Evolutionary conservation across 2,329 filamentous ascomycete species (phyloP).

Genomic region (Fusarium sp.): DNA sequence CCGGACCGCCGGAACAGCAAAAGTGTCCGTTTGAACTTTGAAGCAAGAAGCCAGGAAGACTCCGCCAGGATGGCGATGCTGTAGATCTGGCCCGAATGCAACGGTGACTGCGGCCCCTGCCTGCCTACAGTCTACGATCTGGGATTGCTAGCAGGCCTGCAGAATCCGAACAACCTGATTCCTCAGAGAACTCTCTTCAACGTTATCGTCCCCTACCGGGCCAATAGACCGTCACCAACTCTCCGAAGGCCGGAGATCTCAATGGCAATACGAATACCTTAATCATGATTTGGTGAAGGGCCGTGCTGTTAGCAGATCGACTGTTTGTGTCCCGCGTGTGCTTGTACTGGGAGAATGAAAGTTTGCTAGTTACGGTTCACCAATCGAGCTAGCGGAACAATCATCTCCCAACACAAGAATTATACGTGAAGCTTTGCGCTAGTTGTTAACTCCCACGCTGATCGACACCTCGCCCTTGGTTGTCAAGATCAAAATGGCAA

Average conservation of each 20-base stretch:
- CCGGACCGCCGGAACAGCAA: conserved; percentile 27
- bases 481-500: conserved; percentile 4
- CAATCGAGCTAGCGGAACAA: conserved; percentile 21
- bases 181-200: background rate
- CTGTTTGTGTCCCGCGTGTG: conserved; percentile 1
- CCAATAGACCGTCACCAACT: background rate
- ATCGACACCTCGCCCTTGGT: conserved; percentile 15
- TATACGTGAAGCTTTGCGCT: conserved; percentile 18
- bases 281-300: background rate
- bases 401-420: conserved; percentile 28
- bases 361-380: conserved; percentile 34
- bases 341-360: conserved; percentile 10
- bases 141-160: background rate
- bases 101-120: conserved; percentile 8
- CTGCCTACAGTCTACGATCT: conserved; percentile 3
- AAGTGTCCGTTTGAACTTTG: conserved; percentile 1
- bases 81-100: conserved; percentile 20
- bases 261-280: background rate
- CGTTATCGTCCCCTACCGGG: background rate
- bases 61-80: conserved; percentile 5
- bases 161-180: conserved; percentile 4
- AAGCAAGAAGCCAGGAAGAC: conserved; percentile 6
- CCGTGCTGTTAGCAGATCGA: background rate
- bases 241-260: background rate
- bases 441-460: conserved; percentile 8